phyloP scores from a whole-genome alignment of 2,329 filamentous ascomycete species.

The Alternaria longipes region DNA sequence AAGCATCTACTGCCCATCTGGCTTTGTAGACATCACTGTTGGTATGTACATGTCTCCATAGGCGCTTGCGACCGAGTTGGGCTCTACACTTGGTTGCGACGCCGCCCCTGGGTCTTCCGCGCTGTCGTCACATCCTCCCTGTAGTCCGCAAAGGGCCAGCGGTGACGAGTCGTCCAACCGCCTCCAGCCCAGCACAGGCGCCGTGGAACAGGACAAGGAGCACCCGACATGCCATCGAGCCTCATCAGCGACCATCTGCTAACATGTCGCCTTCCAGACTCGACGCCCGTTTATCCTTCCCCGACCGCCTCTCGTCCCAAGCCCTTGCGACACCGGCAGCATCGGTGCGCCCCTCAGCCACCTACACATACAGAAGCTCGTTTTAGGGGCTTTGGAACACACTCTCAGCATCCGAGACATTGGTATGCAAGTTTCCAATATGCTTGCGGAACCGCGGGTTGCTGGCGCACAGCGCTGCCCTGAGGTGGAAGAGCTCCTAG shows the following conservation, averaged over 20 bases:
- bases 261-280: constrained; percentile 31
- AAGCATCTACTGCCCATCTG: constrained; percentile 40
- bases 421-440: constrained; percentile 46
- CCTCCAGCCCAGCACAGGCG: constrained; percentile 31
- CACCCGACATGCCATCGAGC: constrained; percentile 28
- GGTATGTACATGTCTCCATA: constrained; percentile 47
- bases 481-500: constrained; percentile 37
- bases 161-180: constrained; percentile 41
- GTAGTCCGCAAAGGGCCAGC: constrained; percentile 42
- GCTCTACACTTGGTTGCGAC: constrained; percentile 22
- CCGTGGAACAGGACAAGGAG: constrained; percentile 25
- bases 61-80: constrained; percentile 43
- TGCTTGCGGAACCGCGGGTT: constrained; percentile 39
- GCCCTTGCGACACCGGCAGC: constrained; percentile 53
- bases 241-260: constrained; percentile 36
- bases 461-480: constrained; percentile 39
- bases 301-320: constrained; percentile 43
- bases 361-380: constrained; percentile 31
- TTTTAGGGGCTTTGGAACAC: constrained; percentile 29
- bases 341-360: constrained; percentile 43
- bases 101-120: constrained; percentile 28
- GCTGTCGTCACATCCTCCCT: constrained; percentile 42
- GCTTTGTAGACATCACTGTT: constrained; percentile 33
- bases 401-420: constrained; percentile 12
- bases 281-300: constrained; percentile 35